phyloP scores from a whole-genome alignment of 192 early-diverging fungal genomes.

The Coemansia interrupta region DNA sequence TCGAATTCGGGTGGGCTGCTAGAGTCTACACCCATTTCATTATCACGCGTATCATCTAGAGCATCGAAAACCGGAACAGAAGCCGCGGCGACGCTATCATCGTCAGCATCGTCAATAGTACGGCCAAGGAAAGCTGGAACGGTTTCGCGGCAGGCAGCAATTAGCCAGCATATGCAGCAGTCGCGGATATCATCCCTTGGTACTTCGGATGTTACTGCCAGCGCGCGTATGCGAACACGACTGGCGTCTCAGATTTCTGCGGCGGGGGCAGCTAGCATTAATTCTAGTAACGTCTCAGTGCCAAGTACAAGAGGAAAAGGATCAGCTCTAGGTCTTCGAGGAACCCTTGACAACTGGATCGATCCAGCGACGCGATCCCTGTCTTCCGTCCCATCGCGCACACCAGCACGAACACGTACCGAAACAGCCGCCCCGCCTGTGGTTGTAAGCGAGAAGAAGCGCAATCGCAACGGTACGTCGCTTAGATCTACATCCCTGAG shows the following conservation, averaged over 20 bases:
- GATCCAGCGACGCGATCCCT: constrained; percentile 4
- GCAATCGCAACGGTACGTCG: constrained; percentile 33
- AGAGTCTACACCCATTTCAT: constrained; percentile 3
- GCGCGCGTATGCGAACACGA: constrained; percentile 15
- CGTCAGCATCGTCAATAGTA: neutral
- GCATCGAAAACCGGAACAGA: neutral
- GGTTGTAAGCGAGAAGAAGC: constrained; percentile 42
- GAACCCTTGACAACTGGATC: neutral
- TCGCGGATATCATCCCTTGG: constrained; percentile 3
- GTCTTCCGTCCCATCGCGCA: constrained; percentile 12
- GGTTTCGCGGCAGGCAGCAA: neutral
- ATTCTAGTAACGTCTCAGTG: neutral
- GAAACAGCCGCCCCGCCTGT: neutral
- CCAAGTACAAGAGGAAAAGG: neutral
- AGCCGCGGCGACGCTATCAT: neutral
- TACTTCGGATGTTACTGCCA: constrained; percentile 3
- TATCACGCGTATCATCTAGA: neutral
- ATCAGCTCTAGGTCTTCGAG: neutral
- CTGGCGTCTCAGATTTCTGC: constrained; percentile 4
- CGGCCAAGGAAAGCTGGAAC: neutral
- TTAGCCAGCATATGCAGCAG: constrained; percentile 5
- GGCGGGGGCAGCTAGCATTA: neutral
- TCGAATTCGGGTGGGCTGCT: neutral
- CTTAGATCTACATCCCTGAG: constrained; percentile 12
- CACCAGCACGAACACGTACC: constrained; percentile 16